Evolutionary conservation across 805 yeast genomes (phyloP).

Genomic region (Tetrapisispora fleetii): DNA sequence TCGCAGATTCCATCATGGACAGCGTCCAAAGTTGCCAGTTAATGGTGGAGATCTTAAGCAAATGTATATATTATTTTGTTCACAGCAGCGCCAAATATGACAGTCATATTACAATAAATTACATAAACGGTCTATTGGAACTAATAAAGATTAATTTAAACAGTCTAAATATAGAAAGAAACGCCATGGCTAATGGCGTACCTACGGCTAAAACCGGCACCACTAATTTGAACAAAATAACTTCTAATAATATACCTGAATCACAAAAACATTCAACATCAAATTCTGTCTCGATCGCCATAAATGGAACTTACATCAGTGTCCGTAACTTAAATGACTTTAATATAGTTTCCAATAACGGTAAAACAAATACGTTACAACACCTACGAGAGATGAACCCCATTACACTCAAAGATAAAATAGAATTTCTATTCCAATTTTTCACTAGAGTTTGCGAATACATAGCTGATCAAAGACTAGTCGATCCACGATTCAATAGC

Average conservation of each 20-base stretch:
- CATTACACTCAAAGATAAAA: conserved; percentile 22
- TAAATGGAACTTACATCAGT: conserved; percentile 23
- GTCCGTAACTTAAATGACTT: conserved; percentile 7
- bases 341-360: background rate
- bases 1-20: conserved; percentile 93
- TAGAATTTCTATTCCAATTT: conserved; percentile 32
- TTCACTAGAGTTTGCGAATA: conserved; percentile 67
- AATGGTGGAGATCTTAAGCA: conserved; percentile 81
- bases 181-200: conserved; percentile 12
- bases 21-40: conserved; percentile 52
- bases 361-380: conserved; percentile 1
- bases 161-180: conserved; percentile 28
- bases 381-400: conserved; percentile 22
- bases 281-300: conserved; percentile 13
- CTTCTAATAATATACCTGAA: background rate
- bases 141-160: conserved; percentile 57
- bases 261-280: background rate
- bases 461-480: conserved; percentile 54
- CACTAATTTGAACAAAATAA: background rate
- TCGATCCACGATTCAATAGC: conserved; percentile 50
- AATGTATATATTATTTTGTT: conserved; percentile 75
- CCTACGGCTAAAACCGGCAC: conserved; percentile 6
- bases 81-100: conserved; percentile 13
- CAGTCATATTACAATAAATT: conserved; percentile 50
- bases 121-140: conserved; percentile 80